A percentile compares a stretch with the other conserved stretches of the same genome.
Conservation (phyloP, 169 alveolate genomes). For the Amoebophrya sp. region DNA sequence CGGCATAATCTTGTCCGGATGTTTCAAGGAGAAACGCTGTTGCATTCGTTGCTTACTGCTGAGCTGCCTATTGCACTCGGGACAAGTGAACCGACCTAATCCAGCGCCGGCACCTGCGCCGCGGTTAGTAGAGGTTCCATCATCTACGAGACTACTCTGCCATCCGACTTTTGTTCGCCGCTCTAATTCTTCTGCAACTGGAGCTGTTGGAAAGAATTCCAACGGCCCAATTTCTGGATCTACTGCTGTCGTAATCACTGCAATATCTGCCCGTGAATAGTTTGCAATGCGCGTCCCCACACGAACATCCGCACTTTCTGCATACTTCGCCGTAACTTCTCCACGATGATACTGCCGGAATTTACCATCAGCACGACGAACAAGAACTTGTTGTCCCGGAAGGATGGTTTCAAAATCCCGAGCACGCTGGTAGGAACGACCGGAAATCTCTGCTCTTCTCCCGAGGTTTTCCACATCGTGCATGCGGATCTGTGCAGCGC, state of each 20-base stretch:
- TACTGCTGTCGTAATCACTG: not conserved
- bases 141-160: not conserved
- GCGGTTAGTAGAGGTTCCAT: not conserved
- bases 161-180: not conserved
- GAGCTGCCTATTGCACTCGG: not conserved
- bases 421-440: not conserved
- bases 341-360: not conserved
- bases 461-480: not conserved
- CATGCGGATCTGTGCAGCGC: not conserved
- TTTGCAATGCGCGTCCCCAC: not conserved
- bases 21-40: not conserved
- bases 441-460: not conserved
- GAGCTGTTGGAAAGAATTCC: not conserved
- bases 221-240: not conserved
- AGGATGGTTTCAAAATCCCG: not conserved
- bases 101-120: not conserved
- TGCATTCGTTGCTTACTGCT: not conserved
- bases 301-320: not conserved
- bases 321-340: not conserved
- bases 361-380: not conserved
- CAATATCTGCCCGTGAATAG: not conserved
- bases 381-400: not conserved
- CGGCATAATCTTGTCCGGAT: too few species aligned
- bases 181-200: not conserved
- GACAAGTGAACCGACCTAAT: not conserved